Conservation (phyloP, 176 grass and related monocot genomes). For the Typha latifolia region DNA sequence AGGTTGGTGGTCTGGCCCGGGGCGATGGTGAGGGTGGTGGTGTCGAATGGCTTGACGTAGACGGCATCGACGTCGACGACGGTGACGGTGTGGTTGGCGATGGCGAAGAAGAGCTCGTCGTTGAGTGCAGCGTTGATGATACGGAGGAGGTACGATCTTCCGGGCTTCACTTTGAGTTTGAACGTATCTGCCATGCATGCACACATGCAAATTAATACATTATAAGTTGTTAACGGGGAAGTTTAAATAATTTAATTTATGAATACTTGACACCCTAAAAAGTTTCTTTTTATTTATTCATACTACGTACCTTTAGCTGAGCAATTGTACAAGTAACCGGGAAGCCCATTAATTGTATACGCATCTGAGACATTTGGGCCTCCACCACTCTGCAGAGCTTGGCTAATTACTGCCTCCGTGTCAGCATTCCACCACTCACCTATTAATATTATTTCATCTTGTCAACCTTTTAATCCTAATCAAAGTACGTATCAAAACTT, state of each 20-base stretch:
- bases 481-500: background rate
- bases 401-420: slow-evolving; percentile 54
- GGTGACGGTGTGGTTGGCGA: slow-evolving; percentile 67
- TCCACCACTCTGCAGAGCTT: slow-evolving; percentile 51
- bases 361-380: slow-evolving; percentile 82
- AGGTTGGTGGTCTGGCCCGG: slow-evolving; percentile 65
- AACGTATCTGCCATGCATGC: slow-evolving; percentile 33
- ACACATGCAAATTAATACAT: background rate
- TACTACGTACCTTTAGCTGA: slow-evolving; percentile 21
- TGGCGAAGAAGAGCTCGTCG: slow-evolving; percentile 78
- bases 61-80: slow-evolving; percentile 56
- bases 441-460: slow-evolving; percentile 6
- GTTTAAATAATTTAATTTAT: background rate
- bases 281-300: background rate
- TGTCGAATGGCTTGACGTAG: slow-evolving; percentile 61
- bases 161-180: slow-evolving; percentile 36
- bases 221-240: background rate
- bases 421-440: slow-evolving; percentile 86
- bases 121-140: slow-evolving; percentile 80
- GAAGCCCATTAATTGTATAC: slow-evolving; percentile 69
- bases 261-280: background rate
- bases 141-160: slow-evolving; percentile 57
- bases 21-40: slow-evolving; percentile 40
- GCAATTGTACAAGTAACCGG: slow-evolving; percentile 55
- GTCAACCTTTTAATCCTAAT: background rate